Evolutionary conservation across 2,329 filamentous ascomycete species (phyloP).

Genomic region (Fusarium paranaense): DNA sequence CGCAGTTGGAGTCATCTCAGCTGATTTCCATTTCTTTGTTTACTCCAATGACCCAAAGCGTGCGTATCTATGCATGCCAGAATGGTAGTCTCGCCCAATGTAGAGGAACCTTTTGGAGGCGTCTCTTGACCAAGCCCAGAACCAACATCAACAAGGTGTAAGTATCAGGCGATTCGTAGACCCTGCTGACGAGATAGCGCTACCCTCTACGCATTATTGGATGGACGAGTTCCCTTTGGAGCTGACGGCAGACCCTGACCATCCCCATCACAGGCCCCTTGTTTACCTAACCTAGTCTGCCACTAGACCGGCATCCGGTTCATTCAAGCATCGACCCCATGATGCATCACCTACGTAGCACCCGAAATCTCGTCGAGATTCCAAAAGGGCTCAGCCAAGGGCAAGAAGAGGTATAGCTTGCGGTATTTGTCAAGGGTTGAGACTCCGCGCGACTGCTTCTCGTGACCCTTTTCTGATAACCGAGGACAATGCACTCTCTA

Average conservation of each 20-base stretch:
- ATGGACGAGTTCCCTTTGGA: constrained; percentile 6
- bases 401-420: constrained; percentile 1
- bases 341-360: constrained; percentile 12
- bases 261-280: not conserved
- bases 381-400: not conserved
- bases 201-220: constrained; percentile 10
- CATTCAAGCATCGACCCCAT: constrained; percentile 12
- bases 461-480: constrained; percentile 18
- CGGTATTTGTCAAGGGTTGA: constrained; percentile 1
- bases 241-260: constrained; percentile 9
- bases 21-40: not conserved
- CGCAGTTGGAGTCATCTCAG: not conserved
- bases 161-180: not conserved
- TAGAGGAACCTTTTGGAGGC: not conserved
- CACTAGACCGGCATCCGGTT: constrained; percentile 5
- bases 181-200: not conserved
- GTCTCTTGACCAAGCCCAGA: not conserved
- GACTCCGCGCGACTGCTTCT: constrained; percentile 15
- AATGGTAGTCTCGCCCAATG: not conserved
- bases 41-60: not conserved
- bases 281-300: not conserved
- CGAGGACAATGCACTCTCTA: not conserved
- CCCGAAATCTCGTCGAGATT: not conserved
- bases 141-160: not conserved
- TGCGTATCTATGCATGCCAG: not conserved